Conservation (phyloP, 2,329 filamentous ascomycete species). For the Geosmithia flava region DNA sequence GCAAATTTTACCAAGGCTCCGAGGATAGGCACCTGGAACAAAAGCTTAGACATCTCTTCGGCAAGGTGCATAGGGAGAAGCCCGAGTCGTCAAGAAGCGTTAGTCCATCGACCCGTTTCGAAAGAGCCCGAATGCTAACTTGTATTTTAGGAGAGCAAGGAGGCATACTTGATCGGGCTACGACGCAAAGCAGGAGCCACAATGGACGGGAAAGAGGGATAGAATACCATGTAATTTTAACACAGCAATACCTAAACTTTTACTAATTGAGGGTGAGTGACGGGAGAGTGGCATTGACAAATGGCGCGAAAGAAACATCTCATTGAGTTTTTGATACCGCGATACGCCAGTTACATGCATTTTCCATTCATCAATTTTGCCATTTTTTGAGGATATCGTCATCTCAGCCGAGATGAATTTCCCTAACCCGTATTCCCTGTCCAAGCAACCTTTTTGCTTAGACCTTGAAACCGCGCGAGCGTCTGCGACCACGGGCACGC, state of each 20-base stretch:
- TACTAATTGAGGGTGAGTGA: not conserved
- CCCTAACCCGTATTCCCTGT: conserved; percentile 3
- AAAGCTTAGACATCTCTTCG: conserved; percentile 64
- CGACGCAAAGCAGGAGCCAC: conserved; percentile 42
- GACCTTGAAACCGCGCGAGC: conserved; percentile 99
- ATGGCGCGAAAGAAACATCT: not conserved
- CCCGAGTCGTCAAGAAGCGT: conserved; percentile 83
- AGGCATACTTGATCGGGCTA: conserved; percentile 76
- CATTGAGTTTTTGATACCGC: conserved; percentile 25
- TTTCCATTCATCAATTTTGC: conserved; percentile 1
- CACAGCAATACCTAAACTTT: not conserved
- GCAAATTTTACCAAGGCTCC: conserved; percentile 90
- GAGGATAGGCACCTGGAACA: conserved; percentile 75
- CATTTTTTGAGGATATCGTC: conserved; percentile 1
- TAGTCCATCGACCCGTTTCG: conserved; percentile 18
- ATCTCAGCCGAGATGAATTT: not conserved
- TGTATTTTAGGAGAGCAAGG: conserved; percentile 36
- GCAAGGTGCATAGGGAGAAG: conserved; percentile 74
- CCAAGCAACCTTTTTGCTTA: conserved; percentile 40
- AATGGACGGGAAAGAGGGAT: conserved; percentile 4
- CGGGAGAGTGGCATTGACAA: not conserved
- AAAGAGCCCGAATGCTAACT: not conserved
- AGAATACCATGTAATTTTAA: not conserved
- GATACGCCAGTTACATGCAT: conserved; percentile 15
- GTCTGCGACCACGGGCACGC: conserved; percentile 95